Evolutionary conservation across 2,329 filamentous ascomycete genomes (phyloP).

Genomic region (Fusarium ambrosium): DNA sequence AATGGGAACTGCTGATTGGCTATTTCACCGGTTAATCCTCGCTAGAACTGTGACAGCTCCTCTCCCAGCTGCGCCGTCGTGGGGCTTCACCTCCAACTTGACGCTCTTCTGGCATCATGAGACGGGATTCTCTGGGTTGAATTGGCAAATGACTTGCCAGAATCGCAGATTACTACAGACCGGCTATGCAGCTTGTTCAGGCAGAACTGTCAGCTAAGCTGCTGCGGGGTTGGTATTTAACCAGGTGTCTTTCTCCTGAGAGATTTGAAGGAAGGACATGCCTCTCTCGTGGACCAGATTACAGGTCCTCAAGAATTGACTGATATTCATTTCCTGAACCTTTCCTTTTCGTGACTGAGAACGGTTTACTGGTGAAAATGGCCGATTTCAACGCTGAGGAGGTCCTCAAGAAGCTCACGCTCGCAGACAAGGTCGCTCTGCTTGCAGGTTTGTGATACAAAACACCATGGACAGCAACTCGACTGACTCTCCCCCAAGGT

Average conservation of each 20-base stretch:
- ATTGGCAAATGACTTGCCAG: slow-evolving; percentile 31
- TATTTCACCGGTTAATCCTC: slow-evolving; percentile 12
- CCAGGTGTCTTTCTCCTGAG: slow-evolving; percentile 13
- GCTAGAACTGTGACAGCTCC: slow-evolving; percentile 1
- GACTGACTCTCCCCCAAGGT: slow-evolving; percentile 53
- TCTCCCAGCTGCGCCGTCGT: slow-evolving; percentile 34
- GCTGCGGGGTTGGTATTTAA: slow-evolving; percentile 39
- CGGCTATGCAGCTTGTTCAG: slow-evolving; percentile 28
- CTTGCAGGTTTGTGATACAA: slow-evolving; percentile 59
- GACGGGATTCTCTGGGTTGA: slow-evolving; percentile 18
- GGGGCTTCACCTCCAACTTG: slow-evolving; percentile 39
- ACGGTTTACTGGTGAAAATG: slow-evolving; percentile 49
- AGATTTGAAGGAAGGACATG: not conserved
- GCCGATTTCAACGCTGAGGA: slow-evolving; percentile 68
- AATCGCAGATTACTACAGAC: slow-evolving; percentile 3
- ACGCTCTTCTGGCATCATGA: slow-evolving; percentile 39
- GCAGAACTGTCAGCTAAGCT: slow-evolving; percentile 28
- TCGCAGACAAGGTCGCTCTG: slow-evolving; percentile 66
- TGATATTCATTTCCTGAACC: not conserved
- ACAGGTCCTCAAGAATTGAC: slow-evolving; percentile 21
- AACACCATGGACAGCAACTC: not conserved
- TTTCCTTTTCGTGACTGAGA: not conserved
- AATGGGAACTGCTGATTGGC: slow-evolving; percentile 16
- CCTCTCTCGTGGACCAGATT: slow-evolving; percentile 9
- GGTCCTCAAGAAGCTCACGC: slow-evolving; percentile 66